Percentiles rank a stretch among this genome's conserved stretches.
phyloP scores from a whole-genome alignment of 1,139 yeast genomes.

The Suhomyces wounanorum region DNA sequence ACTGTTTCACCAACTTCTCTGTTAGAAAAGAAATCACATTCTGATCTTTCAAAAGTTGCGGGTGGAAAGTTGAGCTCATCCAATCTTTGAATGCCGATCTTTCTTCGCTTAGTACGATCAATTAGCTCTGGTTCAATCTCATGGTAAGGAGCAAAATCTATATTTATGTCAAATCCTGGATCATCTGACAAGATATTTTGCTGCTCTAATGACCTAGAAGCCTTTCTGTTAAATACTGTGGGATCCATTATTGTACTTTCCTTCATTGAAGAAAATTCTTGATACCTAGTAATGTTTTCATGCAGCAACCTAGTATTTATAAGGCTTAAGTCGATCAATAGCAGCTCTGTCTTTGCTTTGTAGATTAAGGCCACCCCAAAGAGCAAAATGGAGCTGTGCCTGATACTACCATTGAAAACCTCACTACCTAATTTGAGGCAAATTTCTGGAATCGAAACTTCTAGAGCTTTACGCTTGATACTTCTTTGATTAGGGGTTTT shows the following conservation, averaged over 20 bases:
- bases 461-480: conserved; percentile 38
- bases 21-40: not conserved
- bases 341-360: conserved; percentile 50
- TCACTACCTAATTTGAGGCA: conserved; percentile 38
- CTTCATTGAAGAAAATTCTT: not conserved
- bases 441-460: conserved; percentile 49
- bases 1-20: not conserved
- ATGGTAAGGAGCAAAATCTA: conserved; percentile 27
- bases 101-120: conserved; percentile 16
- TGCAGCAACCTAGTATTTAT: conserved; percentile 30
- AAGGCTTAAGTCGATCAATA: conserved; percentile 37
- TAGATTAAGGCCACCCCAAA: conserved; percentile 61
- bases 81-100: conserved; percentile 17
- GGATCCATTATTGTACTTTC: not conserved
- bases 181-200: conserved; percentile 37
- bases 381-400: conserved; percentile 52
- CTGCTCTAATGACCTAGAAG: not conserved
- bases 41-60: not conserved
- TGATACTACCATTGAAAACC: conserved; percentile 33
- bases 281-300: conserved; percentile 8
- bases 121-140: not conserved
- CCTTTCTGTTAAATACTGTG: not conserved
- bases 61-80: conserved; percentile 16
- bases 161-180: conserved; percentile 39
- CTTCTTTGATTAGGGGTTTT: conserved; percentile 29